Evolutionary conservation across 1,284 basidiomycete genomes (phyloP), one percentile per base, ranked within the genome.

Genomic region (Apiotrichum porosum): DNA sequence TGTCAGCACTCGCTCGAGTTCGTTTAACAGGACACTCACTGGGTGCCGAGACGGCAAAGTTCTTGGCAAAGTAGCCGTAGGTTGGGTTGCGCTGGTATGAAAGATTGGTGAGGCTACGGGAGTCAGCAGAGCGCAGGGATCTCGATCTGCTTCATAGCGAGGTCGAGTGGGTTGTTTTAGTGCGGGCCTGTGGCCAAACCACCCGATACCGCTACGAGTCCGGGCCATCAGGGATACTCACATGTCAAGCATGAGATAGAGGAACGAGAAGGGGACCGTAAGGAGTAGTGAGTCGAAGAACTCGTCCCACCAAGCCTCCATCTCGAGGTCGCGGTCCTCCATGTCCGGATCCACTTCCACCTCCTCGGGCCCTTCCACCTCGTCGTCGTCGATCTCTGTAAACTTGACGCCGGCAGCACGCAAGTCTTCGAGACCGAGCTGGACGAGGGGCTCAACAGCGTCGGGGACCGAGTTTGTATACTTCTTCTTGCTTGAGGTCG

Each of bases 231-330:
- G 6, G 18, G 12, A 17, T 19, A 62, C 69, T 60, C 40, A 71
- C 63, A 74, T 66, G 46, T 72, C 66, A 14, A 74, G 57, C 44
- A 74, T 49, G 24, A 74, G 52, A 42, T 63, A 74, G 14, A 74
- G 55, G 33, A 68, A 68, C 6, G 57, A 52, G 41, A 71, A 71
- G 10, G 72, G 72, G 21, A 74, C 61, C n/a, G 67, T 61, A 18
- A 66, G 53, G 36, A 73, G 59, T 49, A 68, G 49, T 13, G 63
- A 55, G 44, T 68, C 66, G 43, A 74, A 72, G n/a, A 71, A 53
- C 50, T 72, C 71, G 52, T 74, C 72, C 51, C 62, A 63, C 21
- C 60, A 57, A 38, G 60, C 57, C 38, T 45, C 44, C 28, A 37
- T 14, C 31, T 42, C 47, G 36, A 37, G 21, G 3, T 49, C 53